Base-by-base conservation (phyloP, 1,284 basidiomycete species). In the Pseudozyma pruni region DNA sequence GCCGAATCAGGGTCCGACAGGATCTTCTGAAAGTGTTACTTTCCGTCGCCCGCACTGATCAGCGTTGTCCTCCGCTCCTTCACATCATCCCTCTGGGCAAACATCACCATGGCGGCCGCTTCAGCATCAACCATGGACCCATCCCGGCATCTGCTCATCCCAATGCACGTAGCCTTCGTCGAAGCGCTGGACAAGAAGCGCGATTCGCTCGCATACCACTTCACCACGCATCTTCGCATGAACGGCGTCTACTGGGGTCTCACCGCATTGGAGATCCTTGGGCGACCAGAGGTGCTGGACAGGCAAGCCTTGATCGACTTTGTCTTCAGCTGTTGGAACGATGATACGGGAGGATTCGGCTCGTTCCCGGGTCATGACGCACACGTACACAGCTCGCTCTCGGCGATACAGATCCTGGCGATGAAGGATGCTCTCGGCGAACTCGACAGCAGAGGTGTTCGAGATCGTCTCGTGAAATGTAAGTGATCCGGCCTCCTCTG, bases 171-270 rank as follows among this genome's bases (percentile, higher is more conserved):
- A 14, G 56, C 55, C 16, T 73, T 66, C 41, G 42, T 73, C 52
- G 39, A 73, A 48, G 71, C 71, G 16, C 41, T 73, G 10, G 71
- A 73, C 60, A 63, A 60, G 43, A 72, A 72, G 52, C 54, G 62
- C 34, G 69, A 72, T 27, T 72, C 69, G 17, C 68, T 82, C 23
- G 86, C 88, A 1, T 98, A 97, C 84, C 92, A 98, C 83, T 86
- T 95, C 40, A 96, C 94, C 0, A 87, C 93, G 8, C 95, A 98
- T 83, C 87, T 98, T 8, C 91, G 95, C 9, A 86, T 98, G 84
- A 98, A 98, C 82, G 95, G 94, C 9, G 87, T 98, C 16, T 98
- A 98, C 83, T 99, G 95, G 95, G 95, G 93, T 10, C 85, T 95
- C 23, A 92, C 91, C 0, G 93, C 95, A 0, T 85, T 96, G 3